Evolutionary conservation across 768 basidiomycete species (phyloP).

Genomic region (Suillus fuscotomentosus): DNA sequence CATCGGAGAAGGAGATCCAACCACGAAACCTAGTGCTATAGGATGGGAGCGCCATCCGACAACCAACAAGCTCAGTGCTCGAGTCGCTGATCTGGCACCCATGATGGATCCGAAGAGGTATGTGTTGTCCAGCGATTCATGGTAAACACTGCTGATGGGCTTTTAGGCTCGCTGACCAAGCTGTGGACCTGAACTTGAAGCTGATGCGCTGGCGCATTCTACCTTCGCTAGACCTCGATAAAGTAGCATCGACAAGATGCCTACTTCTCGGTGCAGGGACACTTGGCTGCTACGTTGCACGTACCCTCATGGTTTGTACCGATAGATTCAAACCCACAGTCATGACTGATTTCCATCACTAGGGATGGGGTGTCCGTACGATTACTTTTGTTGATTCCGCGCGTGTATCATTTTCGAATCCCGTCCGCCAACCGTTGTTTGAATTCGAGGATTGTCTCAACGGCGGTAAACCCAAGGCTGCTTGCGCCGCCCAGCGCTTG

Average conservation of each 20-base stretch:
- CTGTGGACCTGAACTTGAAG: constrained; percentile 96
- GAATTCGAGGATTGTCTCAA: constrained; percentile 91
- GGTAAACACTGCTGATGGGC: neutral
- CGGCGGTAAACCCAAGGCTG: constrained; percentile 93
- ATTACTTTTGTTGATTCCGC: constrained; percentile 93
- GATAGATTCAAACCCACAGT: neutral
- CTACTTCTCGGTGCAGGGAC: constrained; percentile 94
- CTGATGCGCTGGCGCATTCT: constrained; percentile 98
- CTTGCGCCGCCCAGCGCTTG: constrained; percentile 80
- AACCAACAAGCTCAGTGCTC: constrained; percentile 81
- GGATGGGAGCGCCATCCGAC: constrained; percentile 94
- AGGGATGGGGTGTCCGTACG: constrained; percentile 96
- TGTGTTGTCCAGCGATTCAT: neutral
- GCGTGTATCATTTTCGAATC: constrained; percentile 94
- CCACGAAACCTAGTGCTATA: constrained; percentile 58
- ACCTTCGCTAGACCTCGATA: constrained; percentile 85
- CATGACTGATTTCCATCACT: neutral
- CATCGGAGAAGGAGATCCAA: constrained; percentile 15
- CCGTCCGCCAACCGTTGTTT: constrained; percentile 95
- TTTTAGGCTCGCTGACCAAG: constrained; percentile 85
- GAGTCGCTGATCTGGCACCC: constrained; percentile 86
- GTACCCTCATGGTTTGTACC: constrained; percentile 77
- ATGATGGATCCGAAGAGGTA: constrained; percentile 94
- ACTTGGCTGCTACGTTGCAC: constrained; percentile 92
- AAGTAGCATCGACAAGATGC: constrained; percentile 75